Evolutionary conservation across 2,329 filamentous ascomycete genomes (phyloP).

Genomic region (Xylaria sp.): DNA sequence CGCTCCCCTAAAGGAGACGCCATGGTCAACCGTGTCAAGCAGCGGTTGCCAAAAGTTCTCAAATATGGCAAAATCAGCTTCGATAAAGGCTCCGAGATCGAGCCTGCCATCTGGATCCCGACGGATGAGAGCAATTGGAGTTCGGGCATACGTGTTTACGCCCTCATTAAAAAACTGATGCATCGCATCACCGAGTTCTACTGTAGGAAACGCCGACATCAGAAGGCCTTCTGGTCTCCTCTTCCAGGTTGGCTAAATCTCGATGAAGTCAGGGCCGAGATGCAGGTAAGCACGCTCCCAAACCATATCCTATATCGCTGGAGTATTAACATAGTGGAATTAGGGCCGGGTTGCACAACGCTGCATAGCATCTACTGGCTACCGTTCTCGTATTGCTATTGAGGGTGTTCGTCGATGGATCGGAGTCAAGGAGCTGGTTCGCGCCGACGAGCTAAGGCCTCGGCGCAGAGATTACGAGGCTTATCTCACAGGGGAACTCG

Average conservation of each 20-base stretch:
- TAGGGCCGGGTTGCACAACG: slow-evolving; percentile 28
- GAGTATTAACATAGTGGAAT: not conserved
- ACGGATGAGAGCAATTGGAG: slow-evolving; percentile 6
- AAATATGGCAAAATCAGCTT: slow-evolving; percentile 14
- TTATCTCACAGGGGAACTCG: slow-evolving; percentile 1
- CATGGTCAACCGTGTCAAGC: slow-evolving; percentile 10
- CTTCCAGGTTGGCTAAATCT: slow-evolving; percentile 27
- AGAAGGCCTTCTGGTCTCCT: slow-evolving; percentile 20
- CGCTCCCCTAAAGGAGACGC: not conserved
- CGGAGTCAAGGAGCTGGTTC: slow-evolving; percentile 3
- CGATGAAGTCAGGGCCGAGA: slow-evolving; percentile 29
- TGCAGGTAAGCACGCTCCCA: slow-evolving; percentile 25
- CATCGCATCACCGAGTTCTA: slow-evolving; percentile 22
- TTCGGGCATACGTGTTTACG: slow-evolving; percentile 26
- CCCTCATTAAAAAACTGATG: slow-evolving; percentile 26
- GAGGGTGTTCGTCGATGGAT: slow-evolving; percentile 22
- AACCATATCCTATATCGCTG: too few species aligned
- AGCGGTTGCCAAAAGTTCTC: slow-evolving; percentile 13
- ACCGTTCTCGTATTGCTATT: slow-evolving; percentile 27
- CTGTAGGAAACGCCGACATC: not conserved
- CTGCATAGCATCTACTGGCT: slow-evolving; percentile 24
- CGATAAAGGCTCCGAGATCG: not conserved
- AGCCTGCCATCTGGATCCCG: slow-evolving; percentile 21
- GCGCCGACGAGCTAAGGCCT: slow-evolving; percentile 11
- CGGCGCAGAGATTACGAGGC: not conserved